Evolutionary conservation across 1,139 yeast species (phyloP).

Genomic region (Wickerhamomyces sp.): DNA sequence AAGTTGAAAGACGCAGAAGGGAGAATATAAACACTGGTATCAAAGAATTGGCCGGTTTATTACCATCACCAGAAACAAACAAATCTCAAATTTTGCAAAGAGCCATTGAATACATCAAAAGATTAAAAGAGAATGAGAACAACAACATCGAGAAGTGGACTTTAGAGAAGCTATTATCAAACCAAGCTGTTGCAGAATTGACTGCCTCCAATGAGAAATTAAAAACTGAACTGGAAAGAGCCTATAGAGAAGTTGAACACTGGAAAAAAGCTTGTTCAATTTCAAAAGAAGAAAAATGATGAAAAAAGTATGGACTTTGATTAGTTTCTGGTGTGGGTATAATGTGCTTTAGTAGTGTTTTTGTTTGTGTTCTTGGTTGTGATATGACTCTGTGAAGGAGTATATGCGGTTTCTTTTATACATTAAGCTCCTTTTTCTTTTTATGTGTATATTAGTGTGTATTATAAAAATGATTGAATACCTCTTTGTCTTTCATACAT

Average conservation of each 20-base stretch:
- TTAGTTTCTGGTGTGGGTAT: not conserved
- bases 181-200: constrained; percentile 82
- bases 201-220: constrained; percentile 74
- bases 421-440: too few species aligned
- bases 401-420: too few species aligned
- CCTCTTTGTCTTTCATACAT: constrained; percentile 25
- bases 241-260: constrained; percentile 87
- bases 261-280: constrained; percentile 46
- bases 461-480: too few species aligned
- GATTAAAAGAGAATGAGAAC: constrained; percentile 83
- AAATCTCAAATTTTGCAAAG: constrained; percentile 85
- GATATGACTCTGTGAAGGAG: too few species aligned
- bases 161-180: constrained; percentile 82
- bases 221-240: constrained; percentile 76
- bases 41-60: constrained; percentile 63
- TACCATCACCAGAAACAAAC: constrained; percentile 87
- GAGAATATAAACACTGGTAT: constrained; percentile 90
- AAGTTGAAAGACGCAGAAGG: constrained; percentile 94
- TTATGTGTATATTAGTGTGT: not conserved
- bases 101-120: constrained; percentile 84
- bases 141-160: constrained; percentile 92
- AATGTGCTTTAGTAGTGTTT: not conserved
- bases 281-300: not conserved
- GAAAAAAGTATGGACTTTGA: not conserved
- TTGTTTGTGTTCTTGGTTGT: not conserved